Base-by-base conservation (phyloP, 73 alveolate species). In the Symbiodinium natans region DNA sequence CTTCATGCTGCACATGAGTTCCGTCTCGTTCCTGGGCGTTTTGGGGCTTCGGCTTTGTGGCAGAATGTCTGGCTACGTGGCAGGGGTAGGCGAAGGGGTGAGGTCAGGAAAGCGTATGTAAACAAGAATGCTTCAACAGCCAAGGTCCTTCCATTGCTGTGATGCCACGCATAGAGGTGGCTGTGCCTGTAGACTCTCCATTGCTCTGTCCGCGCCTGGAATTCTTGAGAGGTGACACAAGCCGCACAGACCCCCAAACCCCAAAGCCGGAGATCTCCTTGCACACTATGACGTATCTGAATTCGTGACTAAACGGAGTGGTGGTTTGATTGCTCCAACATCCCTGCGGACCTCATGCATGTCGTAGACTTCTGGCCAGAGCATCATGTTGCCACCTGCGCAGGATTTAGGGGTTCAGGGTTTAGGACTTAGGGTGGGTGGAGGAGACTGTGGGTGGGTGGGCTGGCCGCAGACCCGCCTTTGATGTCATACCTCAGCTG, bases 401-500 rank as follows among this genome's bases (percentile, higher is more conserved):
- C 56, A 17, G 6, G n/a, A 36, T 48, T 48, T 43, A 19, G 86
- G 25, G n/a, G 46, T 23, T 75, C 25, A 7, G 77, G 40, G 77
- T 19, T 63, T 63, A 63, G 77, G 77, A 34, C 36, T 19, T 63
- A 29, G 25, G 39, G 77, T 2, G 68, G 29, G 13, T 52, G 13
- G 29, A 52, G 21, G 21, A 52, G n/a, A n/a, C n/a, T n/a, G n/a
- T n/a, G n/a, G n/a, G n/a, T n/a, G n/a, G n/a, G n/a, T n/a, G n/a
- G n/a, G n/a, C n/a, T n/a, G n/a, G 68, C 23, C 21, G 68, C 68
- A 21, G 17, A 27, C 38, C 54, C 83, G 73, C 95, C 95, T 88
- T 88, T 88, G 86, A 88, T 88, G 95, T 88, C 95, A 38, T 88
- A 88, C 95, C 95, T 88, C 29, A 38, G 83, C 54, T 52, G 36